Evolutionary conservation across 768 basidiomycete genomes (phyloP).

Genomic region (Coprinopsis sp.): DNA sequence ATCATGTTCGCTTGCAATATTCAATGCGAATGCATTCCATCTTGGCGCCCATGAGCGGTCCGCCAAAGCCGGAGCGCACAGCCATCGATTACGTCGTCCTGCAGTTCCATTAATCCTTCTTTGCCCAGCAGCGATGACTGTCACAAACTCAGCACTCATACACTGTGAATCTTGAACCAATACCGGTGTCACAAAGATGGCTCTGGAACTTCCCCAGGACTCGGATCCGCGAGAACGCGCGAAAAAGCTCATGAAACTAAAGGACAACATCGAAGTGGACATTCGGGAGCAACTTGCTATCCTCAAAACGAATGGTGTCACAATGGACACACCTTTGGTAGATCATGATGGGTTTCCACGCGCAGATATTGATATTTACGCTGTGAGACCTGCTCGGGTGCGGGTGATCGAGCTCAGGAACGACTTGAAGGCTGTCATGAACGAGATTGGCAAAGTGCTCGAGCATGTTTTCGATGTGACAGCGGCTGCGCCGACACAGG

Average conservation of each 20-base stretch:
- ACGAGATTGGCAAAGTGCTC: conserved; percentile 62
- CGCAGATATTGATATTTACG: conserved; percentile 79
- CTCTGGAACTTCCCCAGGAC: conserved; percentile 40
- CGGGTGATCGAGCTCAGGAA: conserved; percentile 79
- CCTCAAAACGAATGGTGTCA: conserved; percentile 57
- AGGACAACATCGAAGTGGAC: conserved; percentile 70
- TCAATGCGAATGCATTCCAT: too few relatives aligned
- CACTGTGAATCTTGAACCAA: too few relatives aligned
- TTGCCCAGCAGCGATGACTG: too few relatives aligned
- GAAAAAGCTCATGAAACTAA: conserved; percentile 58
- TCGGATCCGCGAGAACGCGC: conserved; percentile 52
- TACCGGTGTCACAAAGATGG: conserved; percentile 29
- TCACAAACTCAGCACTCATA: too few relatives aligned
- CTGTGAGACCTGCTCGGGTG: conserved; percentile 69
- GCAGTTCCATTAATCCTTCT: too few relatives aligned
- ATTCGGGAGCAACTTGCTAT: conserved; percentile 59
- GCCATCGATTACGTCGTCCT: too few relatives aligned
- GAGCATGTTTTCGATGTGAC: conserved; percentile 53
- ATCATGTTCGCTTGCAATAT: too few relatives aligned
- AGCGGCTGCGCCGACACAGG: conserved; percentile 1
- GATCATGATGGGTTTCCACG: conserved; percentile 89
- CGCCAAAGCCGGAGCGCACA: too few relatives aligned
- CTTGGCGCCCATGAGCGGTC: too few relatives aligned
- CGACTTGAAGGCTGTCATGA: conserved; percentile 63
- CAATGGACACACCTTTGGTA: conserved; percentile 70